Evolutionary conservation across 2,329 filamentous ascomycete species (phyloP), one percentile per base, ranked within the genome.

Genomic region (Alternaria postmessia): DNA sequence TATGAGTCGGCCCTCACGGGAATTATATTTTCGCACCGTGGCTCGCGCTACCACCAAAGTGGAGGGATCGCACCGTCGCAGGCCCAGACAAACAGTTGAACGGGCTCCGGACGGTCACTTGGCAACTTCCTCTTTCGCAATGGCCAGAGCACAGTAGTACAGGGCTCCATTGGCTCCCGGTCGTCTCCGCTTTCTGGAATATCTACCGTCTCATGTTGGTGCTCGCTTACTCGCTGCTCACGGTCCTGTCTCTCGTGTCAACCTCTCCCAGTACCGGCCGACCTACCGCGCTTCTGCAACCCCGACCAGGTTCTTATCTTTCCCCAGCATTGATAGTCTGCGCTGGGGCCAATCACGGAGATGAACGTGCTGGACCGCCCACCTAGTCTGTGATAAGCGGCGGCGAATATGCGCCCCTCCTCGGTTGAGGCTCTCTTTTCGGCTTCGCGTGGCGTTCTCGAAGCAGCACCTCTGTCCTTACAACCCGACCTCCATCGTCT

Each of bases 71-170:
- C 67, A 70, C 67, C 66, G 54, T 66, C 65, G 63, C 60, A 60
- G 68, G 73, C 66, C 72, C 69, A 71, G 70, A 67, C 66, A 67
- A 69, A 62, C 60, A 51, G 54, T 65, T 65, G 59, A 67, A 57
- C 30, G 57, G 61, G 68, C 63, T 60, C 62, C 61, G 63, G 59
- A 51, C 48, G 49, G 57, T 42, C 43, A 52, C 73, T 76, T 78
- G 73, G 69, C 74, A 76, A 70, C 75, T 78, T 64, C 75, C 75
- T 75, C 48, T 72, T 77, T 69, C 14, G 70, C 71, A 30, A 57
- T 75, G 68, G 70, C 57, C 48, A 66, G 51, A 42, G 65, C 51
- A 59, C 62, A 41, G 54, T 48, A 42, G 49, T 53, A 48, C 48
- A 54, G 42, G 14, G 7, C 38, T 28, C 68, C 58, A 75, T 76